Evolutionary conservation across 768 basidiomycete genomes (phyloP).

Genomic region (Tulasnella sp.): DNA sequence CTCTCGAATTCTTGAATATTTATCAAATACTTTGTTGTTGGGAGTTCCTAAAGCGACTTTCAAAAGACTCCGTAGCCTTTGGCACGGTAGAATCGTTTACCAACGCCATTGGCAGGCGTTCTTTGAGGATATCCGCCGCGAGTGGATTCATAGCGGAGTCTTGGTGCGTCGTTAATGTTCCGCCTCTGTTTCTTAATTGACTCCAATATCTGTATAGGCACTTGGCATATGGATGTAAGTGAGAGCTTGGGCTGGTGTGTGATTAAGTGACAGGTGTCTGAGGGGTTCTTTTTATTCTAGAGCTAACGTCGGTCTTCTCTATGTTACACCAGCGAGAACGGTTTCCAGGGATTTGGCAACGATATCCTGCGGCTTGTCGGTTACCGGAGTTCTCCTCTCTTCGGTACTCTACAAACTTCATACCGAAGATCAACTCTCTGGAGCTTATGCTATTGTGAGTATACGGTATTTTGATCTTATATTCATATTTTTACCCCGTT

Average conservation of each 20-base stretch:
- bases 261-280: too few species aligned
- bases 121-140: background rate
- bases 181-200: background rate
- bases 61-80: background rate
- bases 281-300: too few species aligned
- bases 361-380: background rate
- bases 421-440: background rate
- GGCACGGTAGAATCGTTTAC: slow-evolving; percentile 11
- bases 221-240: slow-evolving; percentile 9
- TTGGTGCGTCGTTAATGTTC: background rate
- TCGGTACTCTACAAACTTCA: slow-evolving; percentile 2
- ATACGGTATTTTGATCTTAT: background rate
- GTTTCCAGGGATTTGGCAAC: background rate
- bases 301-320: background rate
- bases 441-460: slow-evolving; percentile 10
- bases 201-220: background rate
- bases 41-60: background rate
- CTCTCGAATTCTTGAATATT: background rate
- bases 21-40: background rate
- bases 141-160: background rate
- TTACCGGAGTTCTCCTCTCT: background rate
- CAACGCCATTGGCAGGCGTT: slow-evolving; percentile 12
- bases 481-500: background rate
- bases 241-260: too few species aligned
- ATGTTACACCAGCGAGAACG: background rate